phyloP scores from a whole-genome alignment of 2,329 filamentous ascomycete genomes.

The Tolypocladium ovalisporum region DNA sequence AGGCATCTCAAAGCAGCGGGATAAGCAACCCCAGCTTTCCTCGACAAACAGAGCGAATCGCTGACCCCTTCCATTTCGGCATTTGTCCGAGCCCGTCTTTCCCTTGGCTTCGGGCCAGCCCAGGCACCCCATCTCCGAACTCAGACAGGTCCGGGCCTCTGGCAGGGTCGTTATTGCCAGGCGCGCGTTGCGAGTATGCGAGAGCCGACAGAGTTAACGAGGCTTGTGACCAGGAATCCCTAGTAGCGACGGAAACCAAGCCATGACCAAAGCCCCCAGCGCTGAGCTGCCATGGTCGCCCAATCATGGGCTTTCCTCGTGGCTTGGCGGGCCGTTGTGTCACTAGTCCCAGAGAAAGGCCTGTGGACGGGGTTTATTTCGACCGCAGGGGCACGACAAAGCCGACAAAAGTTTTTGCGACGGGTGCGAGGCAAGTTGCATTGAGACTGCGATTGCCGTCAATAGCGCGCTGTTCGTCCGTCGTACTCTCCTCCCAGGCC shows the following conservation, averaged over 20 bases:
- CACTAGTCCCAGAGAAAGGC: background rate
- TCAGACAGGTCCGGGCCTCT: background rate
- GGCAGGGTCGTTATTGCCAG: background rate
- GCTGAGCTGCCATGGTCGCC: background rate
- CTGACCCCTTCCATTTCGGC: background rate
- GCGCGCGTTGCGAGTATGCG: background rate
- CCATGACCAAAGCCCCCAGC: background rate
- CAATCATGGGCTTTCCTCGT: background rate
- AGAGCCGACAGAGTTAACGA: background rate
- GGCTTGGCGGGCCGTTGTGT: background rate
- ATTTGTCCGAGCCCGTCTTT: background rate
- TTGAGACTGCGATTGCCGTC: background rate
- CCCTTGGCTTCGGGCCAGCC: background rate
- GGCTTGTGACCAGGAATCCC: background rate
- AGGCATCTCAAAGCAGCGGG: background rate
- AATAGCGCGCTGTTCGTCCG: background rate
- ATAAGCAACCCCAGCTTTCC: background rate
- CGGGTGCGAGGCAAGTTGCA: background rate
- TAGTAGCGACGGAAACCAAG: background rate
- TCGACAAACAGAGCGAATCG: background rate
- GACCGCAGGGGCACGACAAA: background rate
- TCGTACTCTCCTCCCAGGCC: background rate
- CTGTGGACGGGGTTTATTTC: background rate
- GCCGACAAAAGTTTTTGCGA: background rate
- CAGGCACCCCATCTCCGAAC: background rate